Evolutionary conservation across 1,284 basidiomycete genomes (phyloP).

Genomic region (Psilocybe mexicana): DNA sequence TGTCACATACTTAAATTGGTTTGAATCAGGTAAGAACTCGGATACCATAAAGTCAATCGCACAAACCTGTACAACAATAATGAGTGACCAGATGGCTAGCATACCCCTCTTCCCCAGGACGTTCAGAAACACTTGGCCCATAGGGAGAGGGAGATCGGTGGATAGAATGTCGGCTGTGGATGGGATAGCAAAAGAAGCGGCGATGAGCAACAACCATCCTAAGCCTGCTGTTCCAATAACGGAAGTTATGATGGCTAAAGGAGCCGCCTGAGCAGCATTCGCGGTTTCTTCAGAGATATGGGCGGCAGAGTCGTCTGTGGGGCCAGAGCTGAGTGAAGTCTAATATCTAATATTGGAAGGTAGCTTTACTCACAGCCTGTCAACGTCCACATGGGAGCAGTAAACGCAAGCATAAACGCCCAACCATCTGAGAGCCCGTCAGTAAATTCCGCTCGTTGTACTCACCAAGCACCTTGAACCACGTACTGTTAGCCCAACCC

Average conservation of each 20-base stretch:
- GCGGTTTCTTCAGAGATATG: constrained; percentile 76
- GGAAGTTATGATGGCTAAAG: constrained; percentile 73
- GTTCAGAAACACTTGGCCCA: constrained; percentile 71
- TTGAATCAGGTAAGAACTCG: background rate
- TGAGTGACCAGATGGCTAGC: constrained; percentile 69
- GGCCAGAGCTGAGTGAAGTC: background rate
- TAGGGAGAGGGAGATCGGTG: constrained; percentile 58
- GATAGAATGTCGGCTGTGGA: constrained; percentile 55
- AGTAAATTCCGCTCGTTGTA: background rate
- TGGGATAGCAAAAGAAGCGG: constrained; percentile 62
- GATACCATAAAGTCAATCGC: background rate
- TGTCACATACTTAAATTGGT: constrained; percentile 54
- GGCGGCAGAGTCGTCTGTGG: constrained; percentile 72
- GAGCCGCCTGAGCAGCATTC: constrained; percentile 66
- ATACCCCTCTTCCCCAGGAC: constrained; percentile 68
- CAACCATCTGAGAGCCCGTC: constrained; percentile 51
- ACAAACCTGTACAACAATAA: constrained; percentile 67
- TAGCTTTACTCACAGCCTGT: constrained; percentile 57
- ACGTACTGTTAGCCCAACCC: constrained; percentile 62
- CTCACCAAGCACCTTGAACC: background rate
- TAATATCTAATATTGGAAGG: background rate
- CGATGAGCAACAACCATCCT: constrained; percentile 65
- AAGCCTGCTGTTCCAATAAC: constrained; percentile 60
- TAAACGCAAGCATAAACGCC: constrained; percentile 73
- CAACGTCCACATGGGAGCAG: constrained; percentile 76